Evolutionary conservation across 306 rosid genomes (phyloP).

Genomic region (Aeschynomene evenia): DNA sequence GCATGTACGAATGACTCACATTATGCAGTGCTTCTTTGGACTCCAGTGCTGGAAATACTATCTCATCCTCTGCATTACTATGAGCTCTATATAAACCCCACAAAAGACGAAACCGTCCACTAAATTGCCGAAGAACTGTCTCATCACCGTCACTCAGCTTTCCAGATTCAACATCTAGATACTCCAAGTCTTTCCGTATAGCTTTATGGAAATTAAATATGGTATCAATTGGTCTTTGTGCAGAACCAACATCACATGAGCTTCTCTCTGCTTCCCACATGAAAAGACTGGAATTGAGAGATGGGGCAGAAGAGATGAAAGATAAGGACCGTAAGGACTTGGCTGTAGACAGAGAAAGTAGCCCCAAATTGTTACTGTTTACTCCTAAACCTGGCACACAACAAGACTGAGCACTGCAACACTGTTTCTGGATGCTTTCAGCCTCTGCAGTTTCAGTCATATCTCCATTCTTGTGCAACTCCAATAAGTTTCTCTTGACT

Average conservation of each 20-base stretch:
- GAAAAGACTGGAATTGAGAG: constrained; percentile 92
- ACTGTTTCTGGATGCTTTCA: constrained; percentile 50
- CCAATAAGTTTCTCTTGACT: constrained; percentile 46
- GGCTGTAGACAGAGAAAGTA: constrained; percentile 59
- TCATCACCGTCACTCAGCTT: constrained; percentile 79
- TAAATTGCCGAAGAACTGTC: constrained; percentile 67
- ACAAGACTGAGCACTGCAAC: constrained; percentile 66
- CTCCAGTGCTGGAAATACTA: constrained; percentile 96
- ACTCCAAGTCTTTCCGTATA: constrained; percentile 94
- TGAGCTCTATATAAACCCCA: constrained; percentile 99
- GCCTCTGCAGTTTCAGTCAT: constrained; percentile 39
- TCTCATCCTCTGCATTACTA: constrained; percentile 98
- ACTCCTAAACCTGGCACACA: constrained; percentile 96
- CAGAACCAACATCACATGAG: constrained; percentile 58
- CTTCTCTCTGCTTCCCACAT: constrained; percentile 77
- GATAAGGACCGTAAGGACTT: constrained; percentile 91
- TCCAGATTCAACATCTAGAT: constrained; percentile 97
- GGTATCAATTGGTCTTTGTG: constrained; percentile 92
- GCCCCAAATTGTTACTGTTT: constrained; percentile 72
- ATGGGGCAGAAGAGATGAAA: constrained; percentile 88
- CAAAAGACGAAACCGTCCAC: constrained; percentile 92
- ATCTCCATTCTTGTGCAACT: constrained; percentile 47
- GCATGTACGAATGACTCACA: constrained; percentile 92
- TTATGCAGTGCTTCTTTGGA: constrained; percentile 97
- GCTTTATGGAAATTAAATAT: constrained; percentile 98